Evolutionary conservation across 2,329 filamentous ascomycete genomes (phyloP).

Genomic region (Cercospora sp.): DNA sequence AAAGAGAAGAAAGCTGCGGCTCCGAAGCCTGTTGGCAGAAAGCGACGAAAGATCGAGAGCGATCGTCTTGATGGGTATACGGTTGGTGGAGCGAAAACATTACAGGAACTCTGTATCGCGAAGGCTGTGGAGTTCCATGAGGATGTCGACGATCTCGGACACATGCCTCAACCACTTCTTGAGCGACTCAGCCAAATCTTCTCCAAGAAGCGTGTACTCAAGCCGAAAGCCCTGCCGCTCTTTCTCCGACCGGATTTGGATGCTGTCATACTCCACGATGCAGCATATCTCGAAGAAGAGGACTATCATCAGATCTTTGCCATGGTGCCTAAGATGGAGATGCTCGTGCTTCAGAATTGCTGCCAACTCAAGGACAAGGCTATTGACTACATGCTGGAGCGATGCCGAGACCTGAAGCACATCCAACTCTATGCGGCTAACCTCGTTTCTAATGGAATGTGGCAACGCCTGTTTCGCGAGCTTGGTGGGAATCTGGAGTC

Average conservation of each 20-base stretch:
- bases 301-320: constrained; percentile 83
- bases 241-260: constrained; percentile 57
- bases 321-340: constrained; percentile 66
- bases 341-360: constrained; percentile 77
- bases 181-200: constrained; percentile 63
- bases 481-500: constrained; percentile 66
- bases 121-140: constrained; percentile 64
- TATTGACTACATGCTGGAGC: constrained; percentile 76
- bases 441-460: constrained; percentile 73
- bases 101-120: constrained; percentile 66
- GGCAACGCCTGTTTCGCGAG: constrained; percentile 67
- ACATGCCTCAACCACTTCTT: constrained; percentile 59
- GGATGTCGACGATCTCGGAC: constrained; percentile 65
- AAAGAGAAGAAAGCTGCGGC: constrained; percentile 59
- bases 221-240: constrained; percentile 51
- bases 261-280: constrained; percentile 61
- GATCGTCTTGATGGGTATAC: constrained; percentile 76
- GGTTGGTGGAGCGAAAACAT: constrained; percentile 65
- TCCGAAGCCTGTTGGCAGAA: constrained; percentile 59
- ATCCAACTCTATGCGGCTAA: constrained; percentile 84
- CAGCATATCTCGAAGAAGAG: constrained; percentile 67
- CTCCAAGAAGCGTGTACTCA: constrained; percentile 63
- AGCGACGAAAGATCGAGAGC: constrained; percentile 76
- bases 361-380: constrained; percentile 87
- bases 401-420: constrained; percentile 66